Evolutionary conservation across 2,329 filamentous ascomycete genomes (phyloP).

Genomic region (Curvularia spicifera): DNA sequence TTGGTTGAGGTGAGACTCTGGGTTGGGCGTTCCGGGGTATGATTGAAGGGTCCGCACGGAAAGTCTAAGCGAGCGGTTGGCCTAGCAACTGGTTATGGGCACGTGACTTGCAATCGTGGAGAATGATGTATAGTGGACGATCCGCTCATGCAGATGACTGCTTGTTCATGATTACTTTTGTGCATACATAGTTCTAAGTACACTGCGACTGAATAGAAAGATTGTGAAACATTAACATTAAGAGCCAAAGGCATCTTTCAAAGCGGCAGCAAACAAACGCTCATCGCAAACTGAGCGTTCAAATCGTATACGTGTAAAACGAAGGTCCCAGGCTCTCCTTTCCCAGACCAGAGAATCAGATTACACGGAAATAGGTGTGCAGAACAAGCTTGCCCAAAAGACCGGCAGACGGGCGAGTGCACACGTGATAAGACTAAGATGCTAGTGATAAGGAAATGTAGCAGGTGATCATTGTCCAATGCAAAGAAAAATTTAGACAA

Average conservation of each 20-base stretch:
- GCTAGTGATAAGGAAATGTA: conserved; percentile 14
- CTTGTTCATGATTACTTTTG: background rate
- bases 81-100: conserved; percentile 1
- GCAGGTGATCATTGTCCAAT: conserved; percentile 15
- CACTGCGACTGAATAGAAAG: background rate
- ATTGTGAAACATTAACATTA: conserved; percentile 17
- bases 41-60: conserved; percentile 13
- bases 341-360: conserved; percentile 10
- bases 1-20: conserved; percentile 9
- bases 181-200: background rate
- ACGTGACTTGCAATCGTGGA: background rate
- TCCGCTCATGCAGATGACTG: background rate
- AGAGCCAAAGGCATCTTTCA: conserved; percentile 9
- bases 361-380: conserved; percentile 10
- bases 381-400: conserved; percentile 17
- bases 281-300: conserved; percentile 8
- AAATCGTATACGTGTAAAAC: conserved; percentile 13
- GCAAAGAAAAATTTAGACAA: conserved; percentile 22
- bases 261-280: conserved; percentile 11
- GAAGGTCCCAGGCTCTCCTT: conserved; percentile 3
- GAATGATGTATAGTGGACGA: background rate
- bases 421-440: conserved; percentile 11
- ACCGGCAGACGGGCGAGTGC: conserved; percentile 19
- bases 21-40: conserved; percentile 4
- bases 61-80: conserved; percentile 18